Evolutionary conservation across 805 yeast genomes (phyloP).

Genomic region (Candida rishiriensis): DNA sequence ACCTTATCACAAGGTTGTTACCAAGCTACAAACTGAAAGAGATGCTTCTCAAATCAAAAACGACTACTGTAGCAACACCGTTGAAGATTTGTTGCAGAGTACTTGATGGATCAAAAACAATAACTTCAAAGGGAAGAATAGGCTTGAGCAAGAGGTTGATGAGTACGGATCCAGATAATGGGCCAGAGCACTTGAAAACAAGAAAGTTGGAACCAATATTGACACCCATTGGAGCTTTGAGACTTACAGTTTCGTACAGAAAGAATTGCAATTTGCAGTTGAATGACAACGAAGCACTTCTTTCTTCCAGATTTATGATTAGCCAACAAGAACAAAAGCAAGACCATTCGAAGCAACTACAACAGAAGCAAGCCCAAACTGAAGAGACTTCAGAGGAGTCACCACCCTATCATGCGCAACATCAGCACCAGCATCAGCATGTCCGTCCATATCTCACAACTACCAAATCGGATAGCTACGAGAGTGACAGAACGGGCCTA

Average conservation of each 20-base stretch:
- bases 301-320: conserved; percentile 37
- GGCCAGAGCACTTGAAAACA: conserved; percentile 47
- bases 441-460: conserved; percentile 4
- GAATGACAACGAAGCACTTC: conserved; percentile 59
- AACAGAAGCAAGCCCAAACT: too few species aligned
- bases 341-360: too few species aligned
- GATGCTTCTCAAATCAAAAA: conserved; percentile 31
- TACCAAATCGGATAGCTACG: conserved; percentile 9
- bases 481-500: conserved; percentile 11
- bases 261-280: conserved; percentile 63
- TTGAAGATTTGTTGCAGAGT: conserved; percentile 54
- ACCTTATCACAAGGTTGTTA: conserved; percentile 58
- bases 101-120: conserved; percentile 73
- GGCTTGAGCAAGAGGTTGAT: conserved; percentile 62
- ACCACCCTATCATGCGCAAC: too few species aligned
- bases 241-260: conserved; percentile 76
- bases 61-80: conserved; percentile 24
- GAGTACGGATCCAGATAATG: conserved; percentile 12
- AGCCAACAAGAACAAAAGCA: conserved; percentile 3
- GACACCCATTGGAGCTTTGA: conserved; percentile 71
- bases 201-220: conserved; percentile 64
- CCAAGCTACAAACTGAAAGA: conserved; percentile 65
- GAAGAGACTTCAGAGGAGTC: too few species aligned
- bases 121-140: conserved; percentile 75
- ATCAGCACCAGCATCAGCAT: too few species aligned